These are phyloP conservation scores for Venturia oleaginea DNA, from an alignment of 2,329 filamentous ascomycete species.

Conservation along the genomic window DNA sequence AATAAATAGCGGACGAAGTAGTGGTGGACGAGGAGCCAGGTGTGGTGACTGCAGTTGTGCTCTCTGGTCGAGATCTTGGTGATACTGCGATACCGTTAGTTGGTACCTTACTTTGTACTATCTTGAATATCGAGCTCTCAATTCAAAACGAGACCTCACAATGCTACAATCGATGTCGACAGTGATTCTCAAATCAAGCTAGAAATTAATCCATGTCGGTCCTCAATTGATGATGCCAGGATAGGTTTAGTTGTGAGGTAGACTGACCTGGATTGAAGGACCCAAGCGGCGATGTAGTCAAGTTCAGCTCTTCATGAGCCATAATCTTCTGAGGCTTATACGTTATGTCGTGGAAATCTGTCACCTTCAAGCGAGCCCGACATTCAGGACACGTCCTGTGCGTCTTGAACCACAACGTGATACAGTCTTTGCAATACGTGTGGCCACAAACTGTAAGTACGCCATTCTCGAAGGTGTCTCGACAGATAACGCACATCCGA, in stretches of 20 bases:
- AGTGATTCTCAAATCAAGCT: no score
- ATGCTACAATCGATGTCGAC: no score
- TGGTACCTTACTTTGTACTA: no score
- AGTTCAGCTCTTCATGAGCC: conserved; percentile 50
- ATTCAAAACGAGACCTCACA: no score
- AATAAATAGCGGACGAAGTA: conserved; percentile 53
- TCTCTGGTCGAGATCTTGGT: background rate
- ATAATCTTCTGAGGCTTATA: conserved; percentile 67
- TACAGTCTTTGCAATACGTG: conserved; percentile 83
- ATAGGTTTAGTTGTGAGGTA: no score
- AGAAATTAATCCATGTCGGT: no score
- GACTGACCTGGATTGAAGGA: no score
- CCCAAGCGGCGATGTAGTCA: conserved; percentile 5
- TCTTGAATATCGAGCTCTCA: no score
- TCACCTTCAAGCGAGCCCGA: conserved; percentile 55
- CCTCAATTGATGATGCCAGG: no score
- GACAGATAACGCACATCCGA: conserved; percentile 79
- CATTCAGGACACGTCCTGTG: conserved; percentile 70
- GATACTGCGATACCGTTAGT: no score
- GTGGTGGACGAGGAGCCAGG: conserved; percentile 15
- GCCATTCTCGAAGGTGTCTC: conserved; percentile 65
- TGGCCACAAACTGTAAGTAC: conserved; percentile 83
- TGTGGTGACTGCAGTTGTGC: conserved; percentile 21
- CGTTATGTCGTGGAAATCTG: conserved; percentile 76
- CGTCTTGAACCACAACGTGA: conserved; percentile 58